Conservation (phyloP, 768 basidiomycete genomes). For the Astraeus odoratus region DNA sequence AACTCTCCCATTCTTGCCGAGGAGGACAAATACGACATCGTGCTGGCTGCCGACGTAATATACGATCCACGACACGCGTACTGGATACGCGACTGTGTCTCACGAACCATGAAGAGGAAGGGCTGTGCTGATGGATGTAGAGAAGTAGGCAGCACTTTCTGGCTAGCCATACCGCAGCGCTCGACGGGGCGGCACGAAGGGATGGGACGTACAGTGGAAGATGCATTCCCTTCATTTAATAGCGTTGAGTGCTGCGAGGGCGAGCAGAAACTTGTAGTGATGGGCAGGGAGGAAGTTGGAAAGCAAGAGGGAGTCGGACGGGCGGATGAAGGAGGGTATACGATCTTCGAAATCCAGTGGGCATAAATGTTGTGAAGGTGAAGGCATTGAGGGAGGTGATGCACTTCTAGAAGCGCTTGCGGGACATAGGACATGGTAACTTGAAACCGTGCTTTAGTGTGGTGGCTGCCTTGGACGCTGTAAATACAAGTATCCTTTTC, state of each 20-base stretch:
- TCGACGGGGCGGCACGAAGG: conserved; percentile 56
- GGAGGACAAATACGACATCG: conserved; percentile 49
- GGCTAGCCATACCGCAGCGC: conserved; percentile 69
- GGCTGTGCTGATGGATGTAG: background rate
- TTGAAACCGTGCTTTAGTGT: no score
- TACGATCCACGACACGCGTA: conserved; percentile 64
- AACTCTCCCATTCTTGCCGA: conserved; percentile 24
- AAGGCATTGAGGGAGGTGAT: no score
- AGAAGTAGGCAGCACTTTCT: conserved; percentile 45
- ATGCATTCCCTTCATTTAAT: conserved; percentile 35
- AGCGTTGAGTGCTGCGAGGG: conserved; percentile 1
- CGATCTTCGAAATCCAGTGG: conserved; percentile 72
- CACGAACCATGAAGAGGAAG: conserved; percentile 34
- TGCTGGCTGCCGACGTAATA: conserved; percentile 75
- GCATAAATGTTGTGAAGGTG: conserved; percentile 15
- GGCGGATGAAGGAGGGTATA: conserved; percentile 65
- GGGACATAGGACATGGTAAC: no score
- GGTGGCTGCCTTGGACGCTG: no score
- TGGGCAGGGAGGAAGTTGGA: conserved; percentile 40
- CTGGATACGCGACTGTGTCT: conserved; percentile 63
- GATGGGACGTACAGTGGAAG: conserved; percentile 48
- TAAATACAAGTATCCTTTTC: no score
- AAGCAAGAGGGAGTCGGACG: conserved; percentile 52
- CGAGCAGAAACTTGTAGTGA: conserved; percentile 35
- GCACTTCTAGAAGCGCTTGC: no score